These are phyloP conservation scores for Saitozyma sp. DNA, from an alignment of 768 basidiomycete genomes.

Conservation along the genomic window DNA sequence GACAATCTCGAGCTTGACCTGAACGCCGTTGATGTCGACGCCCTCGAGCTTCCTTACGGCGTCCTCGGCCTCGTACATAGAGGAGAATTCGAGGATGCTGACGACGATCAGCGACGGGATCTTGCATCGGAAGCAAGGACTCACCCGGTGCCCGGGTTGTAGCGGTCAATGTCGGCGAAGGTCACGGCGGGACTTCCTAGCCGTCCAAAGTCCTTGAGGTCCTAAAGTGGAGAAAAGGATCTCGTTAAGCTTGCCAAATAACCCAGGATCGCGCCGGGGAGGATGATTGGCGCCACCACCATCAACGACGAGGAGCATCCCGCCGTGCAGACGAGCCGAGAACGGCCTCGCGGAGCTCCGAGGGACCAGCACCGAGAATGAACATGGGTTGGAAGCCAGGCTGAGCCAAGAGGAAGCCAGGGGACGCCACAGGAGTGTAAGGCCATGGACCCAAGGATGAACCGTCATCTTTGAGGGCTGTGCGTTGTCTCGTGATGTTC, in stretches of 20 bases:
- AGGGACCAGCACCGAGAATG: too few relatives aligned
- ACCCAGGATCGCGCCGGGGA: too few relatives aligned
- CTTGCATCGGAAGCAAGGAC: conserved; percentile 37
- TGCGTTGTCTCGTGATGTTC: too few relatives aligned
- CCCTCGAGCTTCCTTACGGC: conserved; percentile 85
- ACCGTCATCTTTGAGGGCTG: too few relatives aligned
- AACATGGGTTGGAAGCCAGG: too few relatives aligned
- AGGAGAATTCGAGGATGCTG: conserved; percentile 88
- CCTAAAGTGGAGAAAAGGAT: conserved; percentile 58
- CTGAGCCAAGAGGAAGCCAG: too few relatives aligned
- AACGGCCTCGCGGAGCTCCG: too few relatives aligned
- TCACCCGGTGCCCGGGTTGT: conserved; percentile 81
- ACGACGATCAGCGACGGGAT: conserved; percentile 5
- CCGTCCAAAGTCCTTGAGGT: conserved; percentile 96
- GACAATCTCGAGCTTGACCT: conserved; percentile 35
- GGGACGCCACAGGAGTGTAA: too few relatives aligned
- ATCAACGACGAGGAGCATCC: too few relatives aligned
- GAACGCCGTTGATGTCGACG: conserved; percentile 66
- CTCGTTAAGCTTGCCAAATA: conserved; percentile 11
- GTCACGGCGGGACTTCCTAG: conserved; percentile 82
- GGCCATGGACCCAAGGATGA: too few relatives aligned
- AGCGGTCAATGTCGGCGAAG: conserved; percentile 91
- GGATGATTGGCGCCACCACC: too few relatives aligned
- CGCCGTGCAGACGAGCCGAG: too few relatives aligned
- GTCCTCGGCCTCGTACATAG: conserved; percentile 84